Evolutionary conservation across 805 yeast species (phyloP).

Genomic region (Spencermartinsiella europaea): DNA sequence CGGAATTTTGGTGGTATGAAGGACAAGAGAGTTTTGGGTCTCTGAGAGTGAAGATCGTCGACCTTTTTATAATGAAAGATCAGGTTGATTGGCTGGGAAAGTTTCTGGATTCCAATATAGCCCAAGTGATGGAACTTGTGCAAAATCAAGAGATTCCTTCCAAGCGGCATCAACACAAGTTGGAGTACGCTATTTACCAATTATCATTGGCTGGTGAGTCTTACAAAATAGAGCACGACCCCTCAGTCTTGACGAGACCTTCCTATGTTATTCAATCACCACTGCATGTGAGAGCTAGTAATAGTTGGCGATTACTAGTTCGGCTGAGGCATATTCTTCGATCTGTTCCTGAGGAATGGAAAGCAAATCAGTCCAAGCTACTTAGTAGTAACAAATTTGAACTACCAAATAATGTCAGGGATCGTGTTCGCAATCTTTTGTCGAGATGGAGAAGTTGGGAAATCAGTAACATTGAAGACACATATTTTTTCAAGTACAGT

Average conservation of each 20-base stretch:
- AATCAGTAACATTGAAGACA: slow-evolving; percentile 54
- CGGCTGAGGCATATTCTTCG: slow-evolving; percentile 70
- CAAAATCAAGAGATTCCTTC: neutral
- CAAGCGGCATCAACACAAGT: slow-evolving; percentile 3
- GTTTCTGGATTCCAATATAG: slow-evolving; percentile 18
- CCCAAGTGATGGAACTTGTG: slow-evolving; percentile 12
- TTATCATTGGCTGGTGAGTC: slow-evolving; percentile 44
- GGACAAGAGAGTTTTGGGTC: slow-evolving; percentile 20
- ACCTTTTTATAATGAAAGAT: slow-evolving; percentile 30
- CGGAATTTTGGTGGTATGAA: slow-evolving; percentile 33
- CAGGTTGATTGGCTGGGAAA: slow-evolving; percentile 32
- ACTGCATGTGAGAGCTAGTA: slow-evolving; percentile 71
- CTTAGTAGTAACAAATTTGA: slow-evolving; percentile 36
- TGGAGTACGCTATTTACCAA: slow-evolving; percentile 35
- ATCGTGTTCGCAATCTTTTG: slow-evolving; percentile 54
- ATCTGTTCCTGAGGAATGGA: slow-evolving; percentile 54
- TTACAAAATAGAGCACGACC: slow-evolving; percentile 67
- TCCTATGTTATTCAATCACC: slow-evolving; percentile 70
- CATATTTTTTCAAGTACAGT: slow-evolving; percentile 48
- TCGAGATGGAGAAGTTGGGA: slow-evolving; percentile 92
- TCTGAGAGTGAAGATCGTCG: slow-evolving; percentile 29
- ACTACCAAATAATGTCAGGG: slow-evolving; percentile 49
- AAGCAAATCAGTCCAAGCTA: slow-evolving; percentile 28
- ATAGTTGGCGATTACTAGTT: slow-evolving; percentile 83
- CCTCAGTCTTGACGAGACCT: slow-evolving; percentile 85